These are phyloP conservation scores for Dactylellina parvicollis DNA, from an alignment of 2,329 filamentous ascomycete species.

Conservation along the genomic window DNA sequence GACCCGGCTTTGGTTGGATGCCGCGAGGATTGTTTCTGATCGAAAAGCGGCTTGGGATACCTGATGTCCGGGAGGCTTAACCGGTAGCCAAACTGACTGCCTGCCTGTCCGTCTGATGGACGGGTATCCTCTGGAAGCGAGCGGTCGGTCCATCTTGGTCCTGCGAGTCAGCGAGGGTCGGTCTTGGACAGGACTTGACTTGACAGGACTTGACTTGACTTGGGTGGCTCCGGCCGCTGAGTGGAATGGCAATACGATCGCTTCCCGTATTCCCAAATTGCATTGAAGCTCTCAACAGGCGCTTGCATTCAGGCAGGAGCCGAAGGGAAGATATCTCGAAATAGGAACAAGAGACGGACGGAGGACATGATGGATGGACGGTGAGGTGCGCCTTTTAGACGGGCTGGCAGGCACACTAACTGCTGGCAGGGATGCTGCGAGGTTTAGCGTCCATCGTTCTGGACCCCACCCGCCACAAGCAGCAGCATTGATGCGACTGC, in stretches of 20 bases:
- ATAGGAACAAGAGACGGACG: constrained; percentile 29
- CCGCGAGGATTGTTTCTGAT: background rate
- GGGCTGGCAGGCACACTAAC: constrained; percentile 23
- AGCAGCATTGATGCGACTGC: constrained; percentile 10
- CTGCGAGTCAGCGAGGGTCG: too few species aligned
- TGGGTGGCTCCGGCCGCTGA: constrained; percentile 20
- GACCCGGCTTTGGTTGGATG: too few species aligned
- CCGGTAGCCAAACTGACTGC: constrained; percentile 4
- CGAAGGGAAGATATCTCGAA: constrained; percentile 26
- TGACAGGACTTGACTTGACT: too few species aligned
- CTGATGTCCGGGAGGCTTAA: constrained; percentile 37
- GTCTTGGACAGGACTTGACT: constrained; percentile 8
- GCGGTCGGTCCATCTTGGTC: constrained; percentile 12
- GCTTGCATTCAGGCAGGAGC: constrained; percentile 29
- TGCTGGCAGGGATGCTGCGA: constrained; percentile 30
- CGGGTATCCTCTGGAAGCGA: constrained; percentile 34
- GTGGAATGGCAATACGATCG: constrained; percentile 24
- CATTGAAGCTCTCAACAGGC: background rate
- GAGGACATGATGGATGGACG: constrained; percentile 11
- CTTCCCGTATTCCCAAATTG: constrained; percentile 24
- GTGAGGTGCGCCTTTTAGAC: constrained; percentile 40
- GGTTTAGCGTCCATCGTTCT: constrained; percentile 43
- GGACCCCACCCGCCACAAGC: constrained; percentile 53
- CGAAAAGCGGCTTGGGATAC: background rate
- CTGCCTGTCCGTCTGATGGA: background rate